Conservation (phyloP, 805 yeast genomes). For the Saccharomycopsis fibuligera region DNA sequence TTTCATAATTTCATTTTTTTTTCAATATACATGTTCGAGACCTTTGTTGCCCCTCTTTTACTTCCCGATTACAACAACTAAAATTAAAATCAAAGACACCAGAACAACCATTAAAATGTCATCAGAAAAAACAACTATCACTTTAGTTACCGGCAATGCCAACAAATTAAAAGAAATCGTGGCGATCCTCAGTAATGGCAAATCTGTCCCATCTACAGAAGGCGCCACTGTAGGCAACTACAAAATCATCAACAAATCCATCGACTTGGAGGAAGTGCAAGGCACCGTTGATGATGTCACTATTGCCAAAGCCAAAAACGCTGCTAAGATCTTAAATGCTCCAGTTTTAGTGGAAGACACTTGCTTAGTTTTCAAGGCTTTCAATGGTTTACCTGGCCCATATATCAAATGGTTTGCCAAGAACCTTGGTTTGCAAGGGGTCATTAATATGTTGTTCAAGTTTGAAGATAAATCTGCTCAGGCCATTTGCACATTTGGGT, state of each 20-base stretch:
- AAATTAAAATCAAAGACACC: too few relatives aligned
- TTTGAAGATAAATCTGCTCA: constrained; percentile 80
- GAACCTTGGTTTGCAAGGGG: constrained; percentile 66
- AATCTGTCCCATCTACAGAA: constrained; percentile 25
- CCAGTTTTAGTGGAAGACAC: constrained; percentile 96
- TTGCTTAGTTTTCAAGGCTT: constrained; percentile 75
- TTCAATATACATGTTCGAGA: too few relatives aligned
- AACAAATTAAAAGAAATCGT: constrained; percentile 84
- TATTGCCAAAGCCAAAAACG: constrained; percentile 67
- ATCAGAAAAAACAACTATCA: too few relatives aligned
- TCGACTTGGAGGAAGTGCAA: constrained; percentile 89
- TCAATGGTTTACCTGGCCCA: constrained; percentile 89
- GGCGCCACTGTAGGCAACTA: constrained; percentile 38
- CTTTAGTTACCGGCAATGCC: constrained; percentile 79
- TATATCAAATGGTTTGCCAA: constrained; percentile 88
- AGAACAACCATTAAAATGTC: too few relatives aligned
- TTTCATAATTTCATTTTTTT: too few relatives aligned
- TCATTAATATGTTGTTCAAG: constrained; percentile 70
- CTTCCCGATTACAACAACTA: too few relatives aligned
- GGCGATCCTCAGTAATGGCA: constrained; percentile 52
- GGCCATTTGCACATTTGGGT: constrained; percentile 91
- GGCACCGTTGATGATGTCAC: constrained; percentile 83
- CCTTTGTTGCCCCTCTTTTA: too few relatives aligned
- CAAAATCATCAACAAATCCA: constrained; percentile 50
- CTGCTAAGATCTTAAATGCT: constrained; percentile 56